phyloP scores from a whole-genome alignment of 2,329 filamentous ascomycete species.

The Dactylellina leptospora region DNA sequence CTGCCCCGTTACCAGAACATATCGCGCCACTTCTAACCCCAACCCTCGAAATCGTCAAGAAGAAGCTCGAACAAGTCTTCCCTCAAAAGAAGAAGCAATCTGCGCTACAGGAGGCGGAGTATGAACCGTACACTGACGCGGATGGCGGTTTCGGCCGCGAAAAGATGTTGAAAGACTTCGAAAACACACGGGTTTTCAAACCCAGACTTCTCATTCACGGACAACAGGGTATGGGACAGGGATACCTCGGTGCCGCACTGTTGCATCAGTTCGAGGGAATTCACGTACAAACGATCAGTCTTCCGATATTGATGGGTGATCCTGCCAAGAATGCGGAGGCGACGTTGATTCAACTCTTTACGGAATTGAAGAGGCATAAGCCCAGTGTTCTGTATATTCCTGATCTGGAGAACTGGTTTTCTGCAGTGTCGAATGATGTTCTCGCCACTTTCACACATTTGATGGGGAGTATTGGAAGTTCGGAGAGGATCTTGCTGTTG shows the following conservation, averaged over 20 bases:
- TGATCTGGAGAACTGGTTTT: constrained; percentile 86
- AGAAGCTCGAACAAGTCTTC: constrained; percentile 76
- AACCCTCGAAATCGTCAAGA: constrained; percentile 75
- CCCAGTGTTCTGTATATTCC: constrained; percentile 96
- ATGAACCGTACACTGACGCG: constrained; percentile 81
- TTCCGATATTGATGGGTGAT: constrained; percentile 86
- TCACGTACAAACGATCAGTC: constrained; percentile 92
- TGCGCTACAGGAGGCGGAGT: constrained; percentile 92
- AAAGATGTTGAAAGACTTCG: constrained; percentile 79
- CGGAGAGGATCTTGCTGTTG: constrained; percentile 86
- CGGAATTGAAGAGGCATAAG: constrained; percentile 91
- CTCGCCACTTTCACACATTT: constrained; percentile 85
- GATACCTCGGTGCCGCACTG: constrained; percentile 83
- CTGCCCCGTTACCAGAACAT: constrained; percentile 78
- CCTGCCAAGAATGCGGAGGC: constrained; percentile 81
- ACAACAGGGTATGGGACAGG: constrained; percentile 88
- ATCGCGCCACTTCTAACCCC: constrained; percentile 82
- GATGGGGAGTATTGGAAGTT: constrained; percentile 82
- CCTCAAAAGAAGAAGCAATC: constrained; percentile 87
- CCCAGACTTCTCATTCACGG: constrained; percentile 86
- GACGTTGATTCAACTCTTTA: constrained; percentile 87
- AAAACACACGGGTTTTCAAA: constrained; percentile 84
- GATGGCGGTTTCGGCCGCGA: constrained; percentile 87
- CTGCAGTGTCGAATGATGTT: constrained; percentile 70
- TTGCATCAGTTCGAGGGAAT: constrained; percentile 91